Base-by-base conservation (phyloP, 306 rosid genomes). In the Sechiopsis laciniata region DNA sequence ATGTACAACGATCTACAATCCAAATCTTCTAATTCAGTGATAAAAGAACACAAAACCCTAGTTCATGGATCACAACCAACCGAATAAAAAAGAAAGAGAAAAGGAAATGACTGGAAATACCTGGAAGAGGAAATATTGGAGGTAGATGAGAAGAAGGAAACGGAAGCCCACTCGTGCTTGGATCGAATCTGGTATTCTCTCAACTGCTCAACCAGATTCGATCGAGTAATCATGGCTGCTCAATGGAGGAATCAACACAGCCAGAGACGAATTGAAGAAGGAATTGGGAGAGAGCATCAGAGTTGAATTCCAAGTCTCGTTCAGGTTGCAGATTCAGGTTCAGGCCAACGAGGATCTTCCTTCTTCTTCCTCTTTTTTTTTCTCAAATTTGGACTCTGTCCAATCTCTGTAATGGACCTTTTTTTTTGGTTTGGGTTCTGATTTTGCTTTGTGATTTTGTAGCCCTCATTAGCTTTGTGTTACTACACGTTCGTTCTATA, bases 151-250 rank as follows among this genome's bases (percentile, higher is more conserved):
- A 95, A 89, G 90, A 95, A 95, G 77, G 97, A 95, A 84, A 91
- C 84, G 80, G 97, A 89, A 51, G 99, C 95, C 99, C 97, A 91
- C 22, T 95, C 97, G 77, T 86, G 96, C 79, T 95, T 95, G 74
- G 99, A 95, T 95, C 99, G 92, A 89, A 95, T 87, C 90, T 95
- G 99, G 82, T 95, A 95, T 81, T 95, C 99, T 55, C 97, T 78
- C 73, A 95, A 85, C 89, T 91, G 97, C 76, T 95, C 99, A 12
- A 90, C 99, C 76, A 95, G 96, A 91, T 95, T 95, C 87, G 99
- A 95, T 85, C 99, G 88, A 70, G 99, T 91, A 82, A 95, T 95
- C 99, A 95, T 95, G 74, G 78, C 83, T 21, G 20, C 32, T 50
- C 57, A 55, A 17, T 10, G 74, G 74, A 55, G 35, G 82, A 80